phyloP scores from a whole-genome alignment of 257 asterid genomes.

The Primulina tabacum region DNA sequence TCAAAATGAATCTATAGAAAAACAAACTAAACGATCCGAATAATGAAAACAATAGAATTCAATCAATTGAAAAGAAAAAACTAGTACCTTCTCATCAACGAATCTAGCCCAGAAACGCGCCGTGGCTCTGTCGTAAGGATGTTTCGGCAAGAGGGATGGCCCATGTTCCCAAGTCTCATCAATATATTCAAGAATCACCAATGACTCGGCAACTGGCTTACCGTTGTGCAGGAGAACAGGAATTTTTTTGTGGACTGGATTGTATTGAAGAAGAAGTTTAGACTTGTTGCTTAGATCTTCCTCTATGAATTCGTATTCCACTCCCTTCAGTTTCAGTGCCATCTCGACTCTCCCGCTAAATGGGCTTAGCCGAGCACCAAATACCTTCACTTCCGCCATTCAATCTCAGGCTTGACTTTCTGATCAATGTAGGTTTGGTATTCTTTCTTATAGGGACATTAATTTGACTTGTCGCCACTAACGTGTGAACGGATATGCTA shows the following conservation, averaged over 20 bases:
- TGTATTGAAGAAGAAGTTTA: conserved; percentile 28
- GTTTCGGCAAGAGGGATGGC: conserved; percentile 28
- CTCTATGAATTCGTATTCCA: conserved; percentile 26
- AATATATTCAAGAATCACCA: conserved; percentile 37
- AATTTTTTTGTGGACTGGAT: conserved; percentile 30
- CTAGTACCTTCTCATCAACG: conserved; percentile 34
- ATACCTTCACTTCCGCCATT: background rate
- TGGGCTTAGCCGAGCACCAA: conserved; percentile 21
- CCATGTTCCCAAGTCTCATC: conserved; percentile 35
- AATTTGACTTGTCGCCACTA: no score
- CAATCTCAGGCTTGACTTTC: no score
- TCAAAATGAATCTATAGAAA: no score
- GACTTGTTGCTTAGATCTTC: conserved; percentile 32
- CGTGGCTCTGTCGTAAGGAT: conserved; percentile 35
- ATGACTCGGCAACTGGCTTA: conserved; percentile 31
- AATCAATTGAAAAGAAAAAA: background rate
- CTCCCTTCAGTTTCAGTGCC: conserved; percentile 41
- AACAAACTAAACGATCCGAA: no score
- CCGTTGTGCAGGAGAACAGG: conserved; percentile 40
- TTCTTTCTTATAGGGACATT: no score
- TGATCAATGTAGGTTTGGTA: no score
- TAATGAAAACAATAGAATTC: no score
- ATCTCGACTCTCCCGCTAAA: conserved; percentile 36
- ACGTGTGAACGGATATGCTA: no score
- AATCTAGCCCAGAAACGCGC: conserved; percentile 43